phyloP scores from a whole-genome alignment of 1,139 yeast species.

The Yamadazyma trypodendri region DNA sequence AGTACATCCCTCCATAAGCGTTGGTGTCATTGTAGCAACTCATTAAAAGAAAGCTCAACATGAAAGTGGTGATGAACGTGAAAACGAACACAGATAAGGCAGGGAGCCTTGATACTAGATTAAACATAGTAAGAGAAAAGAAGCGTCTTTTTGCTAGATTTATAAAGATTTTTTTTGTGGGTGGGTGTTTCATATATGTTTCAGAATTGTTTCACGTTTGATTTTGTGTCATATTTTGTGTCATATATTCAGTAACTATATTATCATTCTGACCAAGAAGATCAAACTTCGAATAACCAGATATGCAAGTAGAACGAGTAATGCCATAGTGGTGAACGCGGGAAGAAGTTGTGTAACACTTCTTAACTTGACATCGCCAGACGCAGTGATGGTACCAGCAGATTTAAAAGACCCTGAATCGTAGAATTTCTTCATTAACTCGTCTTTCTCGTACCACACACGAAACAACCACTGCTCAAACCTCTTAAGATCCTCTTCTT shows the following conservation, averaged over 20 bases:
- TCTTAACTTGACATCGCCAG: constrained; percentile 30
- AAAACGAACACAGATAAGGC: constrained; percentile 19
- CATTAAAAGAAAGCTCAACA: constrained; percentile 50
- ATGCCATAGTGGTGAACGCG: constrained; percentile 12
- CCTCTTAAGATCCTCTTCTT: constrained; percentile 34
- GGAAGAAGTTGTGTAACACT: constrained; percentile 22
- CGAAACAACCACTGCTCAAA: constrained; percentile 77
- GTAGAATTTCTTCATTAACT: constrained; percentile 58
- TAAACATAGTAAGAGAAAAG: no score
- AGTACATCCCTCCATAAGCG: constrained; percentile 45
- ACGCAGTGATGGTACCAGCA: constrained; percentile 21
- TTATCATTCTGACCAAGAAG: background rate
- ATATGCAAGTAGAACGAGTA: background rate
- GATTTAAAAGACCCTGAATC: constrained; percentile 53
- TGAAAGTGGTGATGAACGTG: constrained; percentile 37
- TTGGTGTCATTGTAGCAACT: constrained; percentile 46
- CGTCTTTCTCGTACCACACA: constrained; percentile 82
- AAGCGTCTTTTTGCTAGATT: no score
- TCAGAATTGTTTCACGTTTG: background rate
- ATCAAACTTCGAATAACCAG: background rate
- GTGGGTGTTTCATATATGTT: background rate
- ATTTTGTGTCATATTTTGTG: constrained; percentile 1
- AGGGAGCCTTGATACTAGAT: constrained; percentile 13
- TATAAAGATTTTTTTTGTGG: background rate
- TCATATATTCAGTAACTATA: background rate